phyloP scores from a whole-genome alignment of 2,329 filamentous ascomycete species.

The Alternaria ventricosa region DNA sequence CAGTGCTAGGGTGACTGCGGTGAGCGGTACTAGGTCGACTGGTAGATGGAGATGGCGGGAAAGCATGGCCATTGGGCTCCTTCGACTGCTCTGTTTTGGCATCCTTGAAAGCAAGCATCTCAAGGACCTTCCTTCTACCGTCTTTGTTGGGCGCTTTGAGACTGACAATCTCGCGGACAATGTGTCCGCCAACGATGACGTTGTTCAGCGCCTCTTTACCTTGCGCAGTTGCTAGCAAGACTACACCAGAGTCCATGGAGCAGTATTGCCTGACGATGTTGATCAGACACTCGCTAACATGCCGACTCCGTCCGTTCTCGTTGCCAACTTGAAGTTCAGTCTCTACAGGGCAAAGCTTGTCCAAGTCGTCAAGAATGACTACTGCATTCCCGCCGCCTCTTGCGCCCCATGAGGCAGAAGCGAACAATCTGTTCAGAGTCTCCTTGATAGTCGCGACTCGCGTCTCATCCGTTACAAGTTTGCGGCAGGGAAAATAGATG shows the following conservation, averaged over 20 bases:
- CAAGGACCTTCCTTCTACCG: conserved; percentile 80
- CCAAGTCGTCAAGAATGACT: conserved; percentile 90
- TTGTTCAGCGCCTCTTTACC: conserved; percentile 92
- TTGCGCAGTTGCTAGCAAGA: conserved; percentile 88
- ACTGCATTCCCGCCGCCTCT: conserved; percentile 82
- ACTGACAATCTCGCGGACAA: conserved; percentile 88
- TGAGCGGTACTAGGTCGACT: conserved; percentile 55
- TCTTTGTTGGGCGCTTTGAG: conserved; percentile 94
- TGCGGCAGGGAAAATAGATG: conserved; percentile 85
- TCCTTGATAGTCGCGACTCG: conserved; percentile 91
- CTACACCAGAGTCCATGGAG: conserved; percentile 77
- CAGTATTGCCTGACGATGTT: conserved; percentile 86
- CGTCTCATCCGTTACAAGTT: conserved; percentile 88
- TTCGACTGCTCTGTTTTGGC: conserved; percentile 32
- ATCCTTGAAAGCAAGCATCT: conserved; percentile 69
- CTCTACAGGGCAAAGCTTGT: conserved; percentile 90
- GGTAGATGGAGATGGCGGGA: conserved; percentile 53
- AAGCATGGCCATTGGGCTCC: conserved; percentile 38
- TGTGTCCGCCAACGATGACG: conserved; percentile 86
- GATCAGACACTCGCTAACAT: conserved; percentile 88
- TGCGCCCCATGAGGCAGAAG: conserved; percentile 89
- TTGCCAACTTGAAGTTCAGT: conserved; percentile 93
- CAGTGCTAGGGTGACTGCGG: conserved; percentile 52
- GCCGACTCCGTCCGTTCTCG: conserved; percentile 89
- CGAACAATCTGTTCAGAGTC: conserved; percentile 81